These are phyloP conservation scores for Colletotrichum falcatum DNA, from an alignment of 2,329 filamentous ascomycete genomes.

Conservation along the genomic window DNA sequence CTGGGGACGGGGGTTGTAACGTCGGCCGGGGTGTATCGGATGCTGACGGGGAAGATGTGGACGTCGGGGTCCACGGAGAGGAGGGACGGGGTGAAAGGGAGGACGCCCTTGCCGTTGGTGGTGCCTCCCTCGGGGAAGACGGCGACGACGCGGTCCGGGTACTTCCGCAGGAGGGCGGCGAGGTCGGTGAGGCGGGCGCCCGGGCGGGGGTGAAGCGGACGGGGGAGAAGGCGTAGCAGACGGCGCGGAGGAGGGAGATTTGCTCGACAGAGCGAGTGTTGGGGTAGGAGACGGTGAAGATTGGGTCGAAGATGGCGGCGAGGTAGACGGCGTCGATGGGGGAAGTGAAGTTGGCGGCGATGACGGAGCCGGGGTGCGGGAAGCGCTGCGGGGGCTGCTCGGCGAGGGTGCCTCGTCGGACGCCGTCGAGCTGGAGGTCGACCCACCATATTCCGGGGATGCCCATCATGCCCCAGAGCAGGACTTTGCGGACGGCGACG, in stretches of 20 bases:
- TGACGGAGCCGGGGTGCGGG: conserved; percentile 82
- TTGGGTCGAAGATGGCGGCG: conserved; percentile 93
- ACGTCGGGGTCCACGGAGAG: conserved; percentile 74
- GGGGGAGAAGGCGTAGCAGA: conserved; percentile 76
- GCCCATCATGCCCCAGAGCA: conserved; percentile 87
- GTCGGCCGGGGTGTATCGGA: conserved; percentile 89
- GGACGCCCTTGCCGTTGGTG: conserved; percentile 90
- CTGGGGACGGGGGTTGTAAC: conserved; percentile 91
- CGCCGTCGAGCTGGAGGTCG: conserved; percentile 96
- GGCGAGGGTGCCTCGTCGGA: conserved; percentile 88
- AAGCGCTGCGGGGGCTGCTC: conserved; percentile 79
- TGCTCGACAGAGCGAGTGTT: conserved; percentile 77
- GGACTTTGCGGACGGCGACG: conserved; percentile 77
- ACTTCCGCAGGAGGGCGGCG: conserved; percentile 69
- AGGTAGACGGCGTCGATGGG: conserved; percentile 95
- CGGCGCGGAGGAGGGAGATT: conserved; percentile 81
- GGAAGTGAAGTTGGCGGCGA: conserved; percentile 91
- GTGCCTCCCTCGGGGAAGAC: conserved; percentile 96
- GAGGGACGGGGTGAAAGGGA: conserved; percentile 84
- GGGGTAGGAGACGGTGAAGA: conserved; percentile 91
- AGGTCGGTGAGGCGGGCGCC: conserved; percentile 69
- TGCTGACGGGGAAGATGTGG: conserved; percentile 89
- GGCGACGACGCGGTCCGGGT: conserved; percentile 82
- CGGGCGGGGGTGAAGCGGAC: conserved; percentile 61
- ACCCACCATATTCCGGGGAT: conserved; percentile 98